phyloP scores from a whole-genome alignment of 345 rosid genomes.

The Hypericum perforatum region DNA sequence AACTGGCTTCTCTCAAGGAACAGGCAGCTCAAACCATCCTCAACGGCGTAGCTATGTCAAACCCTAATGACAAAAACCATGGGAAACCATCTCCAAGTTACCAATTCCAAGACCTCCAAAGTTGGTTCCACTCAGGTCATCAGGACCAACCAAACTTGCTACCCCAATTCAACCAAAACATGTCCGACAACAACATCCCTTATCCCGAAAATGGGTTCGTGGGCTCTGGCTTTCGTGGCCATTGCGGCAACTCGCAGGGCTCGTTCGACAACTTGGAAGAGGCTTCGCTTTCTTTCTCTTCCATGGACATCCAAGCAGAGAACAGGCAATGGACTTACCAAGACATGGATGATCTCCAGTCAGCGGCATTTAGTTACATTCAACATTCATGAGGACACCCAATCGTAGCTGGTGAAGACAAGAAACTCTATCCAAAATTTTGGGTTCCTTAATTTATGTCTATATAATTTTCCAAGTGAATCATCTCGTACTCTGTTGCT shows the following conservation, averaged over 20 bases:
- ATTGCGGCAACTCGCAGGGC: conserved; percentile 38
- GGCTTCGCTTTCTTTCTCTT: conserved; percentile 35
- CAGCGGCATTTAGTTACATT: conserved; percentile 47
- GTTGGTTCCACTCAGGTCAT: too few species aligned
- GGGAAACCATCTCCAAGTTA: too few species aligned
- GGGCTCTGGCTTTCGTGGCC: conserved; percentile 28
- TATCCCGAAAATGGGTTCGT: conserved; percentile 23
- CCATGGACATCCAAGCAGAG: conserved; percentile 38
- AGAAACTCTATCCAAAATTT: conserved; percentile 25
- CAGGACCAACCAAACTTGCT: conserved; percentile 18
- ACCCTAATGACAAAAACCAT: conserved; percentile 51
- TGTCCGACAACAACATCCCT: neutral
- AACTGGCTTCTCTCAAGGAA: conserved; percentile 13
- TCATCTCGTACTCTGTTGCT: too few species aligned
- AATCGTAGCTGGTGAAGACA: conserved; percentile 25
- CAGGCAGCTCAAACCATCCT: conserved; percentile 55
- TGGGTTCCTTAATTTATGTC: conserved; percentile 13
- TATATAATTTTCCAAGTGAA: too few species aligned
- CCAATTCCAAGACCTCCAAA: too few species aligned
- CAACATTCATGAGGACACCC: conserved; percentile 32
- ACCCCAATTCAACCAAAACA: conserved; percentile 12
- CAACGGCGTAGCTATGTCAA: conserved; percentile 37
- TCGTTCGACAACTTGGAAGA: conserved; percentile 50
- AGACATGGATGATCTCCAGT: conserved; percentile 58
- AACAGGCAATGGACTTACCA: conserved; percentile 45